Evolutionary conservation across 1,284 basidiomycete species (phyloP).

Genomic region (Cerioporus squamosus): DNA sequence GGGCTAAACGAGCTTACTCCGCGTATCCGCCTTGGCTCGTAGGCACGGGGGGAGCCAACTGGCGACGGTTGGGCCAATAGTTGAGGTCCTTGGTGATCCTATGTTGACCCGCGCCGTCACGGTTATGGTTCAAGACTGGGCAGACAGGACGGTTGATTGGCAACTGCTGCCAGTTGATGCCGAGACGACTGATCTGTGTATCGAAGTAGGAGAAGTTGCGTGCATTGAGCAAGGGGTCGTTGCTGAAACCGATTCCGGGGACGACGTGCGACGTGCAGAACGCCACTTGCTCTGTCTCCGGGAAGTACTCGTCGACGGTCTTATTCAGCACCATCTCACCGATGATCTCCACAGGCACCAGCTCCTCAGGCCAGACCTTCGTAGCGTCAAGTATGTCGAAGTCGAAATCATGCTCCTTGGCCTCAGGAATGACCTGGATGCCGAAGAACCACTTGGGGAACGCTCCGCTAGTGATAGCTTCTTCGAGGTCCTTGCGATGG

Average conservation of each 20-base stretch:
- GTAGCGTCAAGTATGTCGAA: slow-evolving; percentile 89
- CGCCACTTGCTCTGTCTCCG: slow-evolving; percentile 82
- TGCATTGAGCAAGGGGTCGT: slow-evolving; percentile 83
- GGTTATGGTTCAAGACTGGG: slow-evolving; percentile 75
- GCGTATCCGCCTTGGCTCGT: slow-evolving; percentile 59
- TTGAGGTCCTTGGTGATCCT: slow-evolving; percentile 67
- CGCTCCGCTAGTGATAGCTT: slow-evolving; percentile 73
- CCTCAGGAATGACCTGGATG: slow-evolving; percentile 74
- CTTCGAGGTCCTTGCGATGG: slow-evolving; percentile 79
- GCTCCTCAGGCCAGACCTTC: slow-evolving; percentile 82
- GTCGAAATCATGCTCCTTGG: slow-evolving; percentile 72
- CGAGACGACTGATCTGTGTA: slow-evolving; percentile 77
- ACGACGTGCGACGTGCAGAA: slow-evolving; percentile 85
- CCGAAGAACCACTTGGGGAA: slow-evolving; percentile 79
- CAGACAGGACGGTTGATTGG: slow-evolving; percentile 86
- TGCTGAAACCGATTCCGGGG: slow-evolving; percentile 81
- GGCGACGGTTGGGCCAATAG: slow-evolving; percentile 77
- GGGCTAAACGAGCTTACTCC: slow-evolving; percentile 45
- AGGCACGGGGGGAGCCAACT: slow-evolving; percentile 53
- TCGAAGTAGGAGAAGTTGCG: slow-evolving; percentile 87
- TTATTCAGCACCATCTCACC: slow-evolving; percentile 78
- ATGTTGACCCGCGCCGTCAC: slow-evolving; percentile 66
- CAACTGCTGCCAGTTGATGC: slow-evolving; percentile 75
- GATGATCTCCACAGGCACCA: slow-evolving; percentile 75
- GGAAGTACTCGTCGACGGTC: slow-evolving; percentile 76